Conservation (phyloP, 495 filamentous ascomycete genomes). For the Penicillium waksmanii region DNA sequence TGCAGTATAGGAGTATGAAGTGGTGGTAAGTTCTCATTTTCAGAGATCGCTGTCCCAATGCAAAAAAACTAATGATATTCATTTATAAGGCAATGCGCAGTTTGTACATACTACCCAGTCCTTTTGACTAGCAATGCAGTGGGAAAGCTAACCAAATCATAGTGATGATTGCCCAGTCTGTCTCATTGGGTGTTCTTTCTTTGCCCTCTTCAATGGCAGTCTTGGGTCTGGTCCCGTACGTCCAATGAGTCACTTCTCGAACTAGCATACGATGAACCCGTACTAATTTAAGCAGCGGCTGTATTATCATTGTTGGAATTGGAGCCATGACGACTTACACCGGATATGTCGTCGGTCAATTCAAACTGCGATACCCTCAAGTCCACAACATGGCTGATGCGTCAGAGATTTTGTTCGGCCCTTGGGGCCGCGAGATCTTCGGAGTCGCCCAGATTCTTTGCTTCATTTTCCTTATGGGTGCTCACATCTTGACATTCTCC, state of each 20-base stretch:
- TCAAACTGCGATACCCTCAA: slow-evolving; percentile 30
- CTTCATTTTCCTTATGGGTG: slow-evolving; percentile 71
- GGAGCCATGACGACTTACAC: slow-evolving; percentile 55
- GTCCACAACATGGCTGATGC: slow-evolving; percentile 63
- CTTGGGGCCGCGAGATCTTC: slow-evolving; percentile 63
- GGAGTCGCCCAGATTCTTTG: slow-evolving; percentile 64
- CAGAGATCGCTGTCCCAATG: neutral
- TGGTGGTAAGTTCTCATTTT: slow-evolving; percentile 38
- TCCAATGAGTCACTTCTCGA: slow-evolving; percentile 4
- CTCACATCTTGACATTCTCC: slow-evolving; percentile 73
- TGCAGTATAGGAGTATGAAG: slow-evolving; percentile 42
- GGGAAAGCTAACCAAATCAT: slow-evolving; percentile 5
- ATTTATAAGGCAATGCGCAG: slow-evolving; percentile 29
- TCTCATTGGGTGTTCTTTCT: slow-evolving; percentile 63
- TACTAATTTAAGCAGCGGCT: slow-evolving; percentile 9
- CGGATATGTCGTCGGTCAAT: slow-evolving; percentile 30
- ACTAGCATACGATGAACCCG: neutral
- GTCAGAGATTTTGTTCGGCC: slow-evolving; percentile 66
- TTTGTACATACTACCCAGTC: slow-evolving; percentile 21
- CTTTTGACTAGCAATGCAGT: neutral
- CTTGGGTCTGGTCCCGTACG: slow-evolving; percentile 61
- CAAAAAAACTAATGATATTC: slow-evolving; percentile 4
- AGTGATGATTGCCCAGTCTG: slow-evolving; percentile 66
- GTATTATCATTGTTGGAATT: slow-evolving; percentile 56
- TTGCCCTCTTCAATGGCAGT: slow-evolving; percentile 62